Evolutionary conservation across 805 yeast genomes (phyloP), one percentile per base, ranked within the genome.

Genomic region (Blastobotrys peoriensis): DNA sequence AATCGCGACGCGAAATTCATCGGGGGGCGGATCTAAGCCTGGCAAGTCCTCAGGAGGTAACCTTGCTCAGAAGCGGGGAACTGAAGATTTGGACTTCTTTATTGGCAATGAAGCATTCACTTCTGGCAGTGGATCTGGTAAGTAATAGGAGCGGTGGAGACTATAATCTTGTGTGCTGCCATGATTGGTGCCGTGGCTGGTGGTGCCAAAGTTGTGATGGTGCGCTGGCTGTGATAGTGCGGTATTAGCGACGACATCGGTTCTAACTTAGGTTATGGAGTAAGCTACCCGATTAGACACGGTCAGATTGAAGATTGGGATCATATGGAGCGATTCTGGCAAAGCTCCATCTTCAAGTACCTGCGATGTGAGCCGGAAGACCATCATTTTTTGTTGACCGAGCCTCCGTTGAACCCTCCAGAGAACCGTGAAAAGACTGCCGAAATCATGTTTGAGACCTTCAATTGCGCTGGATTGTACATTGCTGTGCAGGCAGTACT

Each of bases 241-340:
- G n/a, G n/a, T n/a, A n/a, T n/a, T n/a, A n/a, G n/a, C n/a, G n/a
- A n/a, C n/a, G n/a, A n/a, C n/a, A n/a, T n/a, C n/a, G n/a, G n/a
- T n/a, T n/a, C n/a, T n/a, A n/a, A 25, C 18, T 9, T 15, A 51
- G 73, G 86, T 22, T 93, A 93, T 66, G 83, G 89, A 22, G 70
- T 93, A 47, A 78, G 80, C 51, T 93, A 93, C 60, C 98, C 98
- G 16, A 88, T 93, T 49, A 83, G 88, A 65, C 98, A 93, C 62
- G 98, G 98, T 20, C 98, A 93, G 71, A 84, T 93, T 51, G 98
- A 93, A 66, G 87, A 93, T 65, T 93, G 98, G 98, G 98, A 93
- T 69, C 97, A 93, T 62, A 93, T 93, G 98, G 98, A 93, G 67
- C 76, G 98, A 63, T 91, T 88, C 66, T 93, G 98, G 98, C 98